These are phyloP conservation scores for Xylariaceae sp. DNA, from an alignment of 2,329 filamentous ascomycete genomes.

Conservation along the genomic window DNA sequence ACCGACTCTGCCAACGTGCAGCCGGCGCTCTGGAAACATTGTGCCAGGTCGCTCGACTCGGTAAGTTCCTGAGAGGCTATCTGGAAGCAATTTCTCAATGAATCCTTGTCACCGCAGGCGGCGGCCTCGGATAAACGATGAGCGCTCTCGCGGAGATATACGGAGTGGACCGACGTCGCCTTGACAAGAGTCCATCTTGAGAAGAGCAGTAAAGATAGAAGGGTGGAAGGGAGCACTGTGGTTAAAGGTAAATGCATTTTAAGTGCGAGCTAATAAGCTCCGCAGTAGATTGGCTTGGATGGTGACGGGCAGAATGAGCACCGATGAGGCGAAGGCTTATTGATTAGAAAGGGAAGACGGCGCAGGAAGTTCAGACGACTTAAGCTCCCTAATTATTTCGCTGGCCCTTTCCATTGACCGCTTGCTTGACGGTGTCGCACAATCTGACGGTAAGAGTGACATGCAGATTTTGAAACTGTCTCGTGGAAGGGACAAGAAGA, in stretches of 20 bases:
- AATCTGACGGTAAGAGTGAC: background rate
- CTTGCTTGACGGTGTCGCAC: background rate
- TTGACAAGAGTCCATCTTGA: conserved; percentile 34
- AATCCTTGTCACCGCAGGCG: conserved; percentile 47
- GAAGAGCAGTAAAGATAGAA: conserved; percentile 41
- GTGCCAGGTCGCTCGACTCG: conserved; percentile 40
- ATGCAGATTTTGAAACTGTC: background rate
- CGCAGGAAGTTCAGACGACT: background rate
- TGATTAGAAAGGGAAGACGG: background rate
- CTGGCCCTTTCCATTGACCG: background rate
- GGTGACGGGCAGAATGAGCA: background rate
- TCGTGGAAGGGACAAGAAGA: background rate
- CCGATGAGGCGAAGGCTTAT: background rate
- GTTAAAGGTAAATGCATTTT: conserved; percentile 21
- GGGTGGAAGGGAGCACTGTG: conserved; percentile 27
- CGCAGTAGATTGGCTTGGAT: background rate
- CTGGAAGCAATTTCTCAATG: conserved; percentile 48
- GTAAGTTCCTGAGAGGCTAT: conserved; percentile 34
- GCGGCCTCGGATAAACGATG: conserved; percentile 44
- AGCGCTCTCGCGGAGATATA: conserved; percentile 46
- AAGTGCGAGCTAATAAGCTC: background rate
- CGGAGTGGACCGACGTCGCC: conserved; percentile 30
- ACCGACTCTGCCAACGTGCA: conserved; percentile 41
- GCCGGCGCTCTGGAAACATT: conserved; percentile 41
- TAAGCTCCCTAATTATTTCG: background rate